Evolutionary conservation across 176 grass and related monocot species (phyloP).

Genomic region (Zoysia japonica): DNA sequence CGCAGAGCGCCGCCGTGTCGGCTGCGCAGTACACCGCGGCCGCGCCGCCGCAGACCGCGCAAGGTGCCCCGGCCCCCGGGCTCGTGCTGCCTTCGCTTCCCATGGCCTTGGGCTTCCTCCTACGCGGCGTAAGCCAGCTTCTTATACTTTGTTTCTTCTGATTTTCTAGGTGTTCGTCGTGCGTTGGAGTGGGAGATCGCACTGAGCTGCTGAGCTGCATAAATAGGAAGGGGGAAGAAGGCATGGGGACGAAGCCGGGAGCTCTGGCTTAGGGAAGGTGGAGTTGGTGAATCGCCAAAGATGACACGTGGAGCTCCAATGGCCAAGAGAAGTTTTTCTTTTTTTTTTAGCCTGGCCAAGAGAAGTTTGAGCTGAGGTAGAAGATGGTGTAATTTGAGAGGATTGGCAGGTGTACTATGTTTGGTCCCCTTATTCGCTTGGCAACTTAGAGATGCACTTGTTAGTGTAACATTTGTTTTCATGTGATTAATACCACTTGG

Average conservation of each 20-base stretch:
- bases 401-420: slow-evolving; percentile 46
- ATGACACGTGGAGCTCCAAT: slow-evolving; percentile 42
- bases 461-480: neutral
- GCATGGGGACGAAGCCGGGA: neutral
- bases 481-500: neutral
- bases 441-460: neutral
- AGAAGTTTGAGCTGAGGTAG: neutral
- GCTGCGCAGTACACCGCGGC: slow-evolving; percentile 54
- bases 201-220: slow-evolving; percentile 52
- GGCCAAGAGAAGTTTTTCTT: slow-evolving; percentile 30
- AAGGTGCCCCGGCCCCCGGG: slow-evolving; percentile 5
- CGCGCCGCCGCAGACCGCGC: slow-evolving; percentile 49
- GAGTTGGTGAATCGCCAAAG: slow-evolving; percentile 34
- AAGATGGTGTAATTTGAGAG: neutral
- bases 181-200: slow-evolving; percentile 30
- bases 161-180: slow-evolving; percentile 8
- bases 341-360: slow-evolving; percentile 13
- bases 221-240: slow-evolving; percentile 33
- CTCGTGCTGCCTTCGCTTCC: slow-evolving; percentile 45
- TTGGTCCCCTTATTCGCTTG: slow-evolving; percentile 35
- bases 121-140: neutral
- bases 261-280: slow-evolving; percentile 16
- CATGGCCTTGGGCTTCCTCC: slow-evolving; percentile 2
- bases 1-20: slow-evolving; percentile 57
- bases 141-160: neutral